phyloP scores from a whole-genome alignment of 2,329 filamentous ascomycete genomes.

The Fusarium chlamydosporum region DNA sequence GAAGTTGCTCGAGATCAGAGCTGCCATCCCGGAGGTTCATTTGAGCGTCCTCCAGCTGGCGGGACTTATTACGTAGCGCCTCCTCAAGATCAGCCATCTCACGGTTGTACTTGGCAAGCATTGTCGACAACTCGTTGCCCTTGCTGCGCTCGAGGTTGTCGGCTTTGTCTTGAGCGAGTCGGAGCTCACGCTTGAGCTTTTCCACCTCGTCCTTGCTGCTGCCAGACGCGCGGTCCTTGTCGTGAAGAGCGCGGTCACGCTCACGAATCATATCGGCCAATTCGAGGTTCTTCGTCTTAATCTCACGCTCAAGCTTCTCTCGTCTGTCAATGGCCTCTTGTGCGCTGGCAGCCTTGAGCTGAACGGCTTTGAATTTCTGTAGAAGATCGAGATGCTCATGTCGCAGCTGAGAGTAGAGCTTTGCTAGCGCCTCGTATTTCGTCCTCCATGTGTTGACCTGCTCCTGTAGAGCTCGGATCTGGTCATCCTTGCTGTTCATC shows the following conservation, averaged over 20 bases:
- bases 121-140: conserved; percentile 92
- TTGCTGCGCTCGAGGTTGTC: conserved; percentile 95
- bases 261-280: conserved; percentile 98
- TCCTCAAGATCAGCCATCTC: conserved; percentile 98
- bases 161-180: conserved; percentile 89
- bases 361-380: conserved; percentile 95
- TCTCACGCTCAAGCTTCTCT: conserved; percentile 95
- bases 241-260: conserved; percentile 91
- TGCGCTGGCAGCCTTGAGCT: conserved; percentile 95
- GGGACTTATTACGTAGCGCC: conserved; percentile 87
- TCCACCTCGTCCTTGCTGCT: conserved; percentile 94
- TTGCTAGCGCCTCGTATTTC: conserved; percentile 96
- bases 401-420: conserved; percentile 95
- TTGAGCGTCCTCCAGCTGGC: conserved; percentile 86
- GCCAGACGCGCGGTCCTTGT: conserved; percentile 88
- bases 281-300: conserved; percentile 99
- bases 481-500: conserved; percentile 90
- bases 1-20: conserved; percentile 85
- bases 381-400: conserved; percentile 95
- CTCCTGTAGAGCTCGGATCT: conserved; percentile 92
- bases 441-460: conserved; percentile 98
- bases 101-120: conserved; percentile 96
- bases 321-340: conserved; percentile 96
- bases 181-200: conserved; percentile 92
- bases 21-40: conserved; percentile 83